These are phyloP conservation scores for Alternaria arbusti DNA, from an alignment of 2,329 filamentous ascomycete genomes.

Conservation along the genomic window DNA sequence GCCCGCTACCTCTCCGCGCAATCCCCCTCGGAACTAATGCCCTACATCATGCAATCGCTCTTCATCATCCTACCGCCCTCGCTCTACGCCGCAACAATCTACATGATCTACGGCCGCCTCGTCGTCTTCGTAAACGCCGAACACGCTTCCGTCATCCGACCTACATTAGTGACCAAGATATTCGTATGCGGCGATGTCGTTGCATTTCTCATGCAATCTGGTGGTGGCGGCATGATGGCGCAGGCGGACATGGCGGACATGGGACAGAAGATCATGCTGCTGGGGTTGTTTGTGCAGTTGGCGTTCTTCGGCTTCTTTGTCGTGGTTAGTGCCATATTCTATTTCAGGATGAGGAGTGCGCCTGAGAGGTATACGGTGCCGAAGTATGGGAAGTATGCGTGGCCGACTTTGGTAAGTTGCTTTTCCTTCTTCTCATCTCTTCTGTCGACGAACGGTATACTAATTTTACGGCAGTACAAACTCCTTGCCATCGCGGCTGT, in stretches of 20 bases:
- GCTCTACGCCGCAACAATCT: constrained; percentile 54
- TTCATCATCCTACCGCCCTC: constrained; percentile 52
- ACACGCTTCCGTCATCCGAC: constrained; percentile 50
- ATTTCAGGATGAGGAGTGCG: constrained; percentile 25
- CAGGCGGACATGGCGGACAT: constrained; percentile 15
- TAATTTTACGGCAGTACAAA: background rate
- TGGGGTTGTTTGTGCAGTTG: constrained; percentile 35
- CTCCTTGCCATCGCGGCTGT: constrained; percentile 52
- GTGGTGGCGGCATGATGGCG: constrained; percentile 36
- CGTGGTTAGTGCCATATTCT: constrained; percentile 29
- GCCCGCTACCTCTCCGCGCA: constrained; percentile 25
- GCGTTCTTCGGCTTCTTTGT: constrained; percentile 20
- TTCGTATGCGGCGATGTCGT: constrained; percentile 62
- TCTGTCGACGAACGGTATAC: background rate
- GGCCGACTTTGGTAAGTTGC: constrained; percentile 43
- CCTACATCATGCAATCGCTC: constrained; percentile 48
- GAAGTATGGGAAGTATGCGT: constrained; percentile 43
- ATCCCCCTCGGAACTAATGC: constrained; percentile 16
- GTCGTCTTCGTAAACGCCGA: constrained; percentile 49
- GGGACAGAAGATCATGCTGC: constrained; percentile 31
- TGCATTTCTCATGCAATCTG: constrained; percentile 58
- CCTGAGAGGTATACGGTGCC: constrained; percentile 16
- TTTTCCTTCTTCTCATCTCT: background rate
- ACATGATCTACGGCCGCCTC: constrained; percentile 53
- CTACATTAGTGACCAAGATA: constrained; percentile 57